Evolutionary conservation across 139 green algal species (phyloP), one percentile per base, ranked within the genome.

Genomic region (Picochlorum sp.): DNA sequence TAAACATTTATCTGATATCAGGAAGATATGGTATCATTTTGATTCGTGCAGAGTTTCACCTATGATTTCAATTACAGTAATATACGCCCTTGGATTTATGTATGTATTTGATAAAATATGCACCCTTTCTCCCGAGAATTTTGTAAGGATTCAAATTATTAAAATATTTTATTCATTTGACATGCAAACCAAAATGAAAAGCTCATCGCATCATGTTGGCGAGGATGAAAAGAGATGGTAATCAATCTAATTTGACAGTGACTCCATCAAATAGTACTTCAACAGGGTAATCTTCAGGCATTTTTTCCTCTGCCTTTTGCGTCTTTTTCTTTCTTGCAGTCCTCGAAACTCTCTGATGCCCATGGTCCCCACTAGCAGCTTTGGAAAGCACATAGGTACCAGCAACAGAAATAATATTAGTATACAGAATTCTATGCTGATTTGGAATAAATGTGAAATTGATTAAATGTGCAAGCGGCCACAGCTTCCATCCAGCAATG

Each of bases 381-480:
- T 52, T 59, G 22, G 41, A 62, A 25, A 74, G 33, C 9, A 74
- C 40, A 35, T 69, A 74, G 18, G 67, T 74, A 7, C 67, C 66
- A 43, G 50, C 57, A 4, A 56, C 73, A 29, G 73, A 77, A 7
- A 81, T 44, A 5, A 79, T 33, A 31, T 81, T 81, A 32, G 68
- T 61, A 33, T 80, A 81, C 29, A 81, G 58, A 14, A 81, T 69
- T 12, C 74, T 61, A 39, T 79, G 65, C 24, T 53, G 2, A 1
- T 52, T 55, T 0, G 70, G 70, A 10, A 81, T 52, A 29, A 77
- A 60, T 0, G 55, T 47, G 53, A 81, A 81, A 55, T 81, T 81
- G 50, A 81, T 49, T 30, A 79, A 31, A 50, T 61, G 55, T 22
- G 50, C 50, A 39, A 28, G 26, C 20, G 68, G 59, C 73, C 73